Base-by-base conservation (phyloP, 192 early-diverging fungal species). In the Lobosporangium transversale region DNA sequence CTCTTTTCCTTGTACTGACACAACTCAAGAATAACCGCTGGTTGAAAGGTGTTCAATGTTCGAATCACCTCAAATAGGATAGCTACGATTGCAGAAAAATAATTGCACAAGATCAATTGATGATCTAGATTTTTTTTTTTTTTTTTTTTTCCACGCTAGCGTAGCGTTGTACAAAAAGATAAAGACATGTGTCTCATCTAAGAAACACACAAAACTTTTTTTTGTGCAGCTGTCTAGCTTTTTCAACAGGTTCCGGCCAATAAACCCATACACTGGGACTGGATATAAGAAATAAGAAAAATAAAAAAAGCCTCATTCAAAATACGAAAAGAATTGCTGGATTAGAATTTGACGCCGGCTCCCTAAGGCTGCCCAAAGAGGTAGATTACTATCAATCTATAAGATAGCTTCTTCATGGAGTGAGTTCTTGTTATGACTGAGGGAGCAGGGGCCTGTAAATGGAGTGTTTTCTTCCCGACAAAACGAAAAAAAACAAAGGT, bases 1-100 rank as follows among this genome's bases (percentile, higher is more conserved):
- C 49, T 18, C 14, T 30, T 20, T n/a, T 76, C 73, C 11, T 53
- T 50, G 21, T n/a, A 76, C 10, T 67, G 73, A 23, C 55, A 65
- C 11, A 76, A 47, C 24, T 59, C 53, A 15, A 76, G 53, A 7
- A 67, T 61, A 30, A 76, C 67, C 14, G 58, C 58, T 0, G 58
- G 63, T 11, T 66, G 73, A 27, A 76, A 76, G 44, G 52, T 45
- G 27, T 76, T 76, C 14, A 76, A 58, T 1, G 73, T 76, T 24
- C 64, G 50, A 33, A 76, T 66, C 1, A 62, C 47, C 32, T 76
- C 73, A 44, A 76, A 76, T 29, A 67, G 20, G 47, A 76, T 51
- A 9, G 64, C 71, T 75, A 53, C 11, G 30, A 6, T 27, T 29
- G 30, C 45, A 40, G 33, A 27, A 11, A 48, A 6, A 37, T 48